Evolutionary conservation across 2,329 filamentous ascomycete species (phyloP).

Genomic region (Cytospora schulzeri): DNA sequence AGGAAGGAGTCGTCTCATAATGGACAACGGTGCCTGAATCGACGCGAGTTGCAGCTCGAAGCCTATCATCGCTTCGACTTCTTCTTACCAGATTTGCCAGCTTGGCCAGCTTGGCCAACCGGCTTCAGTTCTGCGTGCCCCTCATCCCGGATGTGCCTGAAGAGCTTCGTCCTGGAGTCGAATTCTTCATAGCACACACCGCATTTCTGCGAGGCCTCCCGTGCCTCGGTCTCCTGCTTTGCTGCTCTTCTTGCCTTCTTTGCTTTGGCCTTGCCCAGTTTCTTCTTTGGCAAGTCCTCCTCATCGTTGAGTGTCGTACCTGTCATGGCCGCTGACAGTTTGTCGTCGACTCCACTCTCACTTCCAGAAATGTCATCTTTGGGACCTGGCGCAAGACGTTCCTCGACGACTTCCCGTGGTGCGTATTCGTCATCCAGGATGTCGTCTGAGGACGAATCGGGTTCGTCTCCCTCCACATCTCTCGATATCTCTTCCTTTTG

Average conservation of each 20-base stretch:
- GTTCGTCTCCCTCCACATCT: constrained; percentile 12
- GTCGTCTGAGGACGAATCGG: constrained; percentile 23
- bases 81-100: constrained; percentile 39
- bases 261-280: constrained; percentile 51
- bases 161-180: constrained; percentile 69
- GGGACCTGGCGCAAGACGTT: constrained; percentile 15
- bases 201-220: constrained; percentile 43
- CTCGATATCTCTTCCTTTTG: constrained; percentile 15
- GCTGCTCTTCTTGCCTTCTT: constrained; percentile 53
- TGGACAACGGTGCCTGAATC: constrained; percentile 4
- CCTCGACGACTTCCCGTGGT: constrained; percentile 45
- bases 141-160: constrained; percentile 69
- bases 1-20: background rate
- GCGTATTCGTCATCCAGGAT: constrained; percentile 48
- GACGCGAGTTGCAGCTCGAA: background rate
- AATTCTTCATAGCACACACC: constrained; percentile 49
- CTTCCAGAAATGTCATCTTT: background rate
- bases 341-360: constrained; percentile 20
- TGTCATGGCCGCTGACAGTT: constrained; percentile 29
- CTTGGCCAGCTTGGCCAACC: constrained; percentile 30
- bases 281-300: constrained; percentile 40
- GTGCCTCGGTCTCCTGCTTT: constrained; percentile 40
- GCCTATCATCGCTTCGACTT: constrained; percentile 41
- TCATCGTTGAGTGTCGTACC: constrained; percentile 35
- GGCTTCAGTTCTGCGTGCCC: constrained; percentile 66